Conservation (phyloP, 2,329 filamentous ascomycete genomes). For the Calcarisporium arbuscula region DNA sequence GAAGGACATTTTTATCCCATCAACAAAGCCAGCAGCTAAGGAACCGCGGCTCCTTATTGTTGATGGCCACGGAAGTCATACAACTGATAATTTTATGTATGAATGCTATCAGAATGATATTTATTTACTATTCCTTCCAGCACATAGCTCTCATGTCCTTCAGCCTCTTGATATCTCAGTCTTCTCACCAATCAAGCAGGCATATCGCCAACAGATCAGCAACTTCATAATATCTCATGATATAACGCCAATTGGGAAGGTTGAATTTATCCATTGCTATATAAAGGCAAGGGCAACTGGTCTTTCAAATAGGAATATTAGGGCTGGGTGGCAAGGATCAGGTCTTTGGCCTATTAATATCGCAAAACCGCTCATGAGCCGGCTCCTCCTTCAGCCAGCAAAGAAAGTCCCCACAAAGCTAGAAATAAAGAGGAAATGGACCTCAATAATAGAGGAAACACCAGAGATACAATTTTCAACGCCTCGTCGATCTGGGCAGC, state of each 20-base stretch:
- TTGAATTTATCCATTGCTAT: conserved; percentile 1
- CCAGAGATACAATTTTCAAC: background rate
- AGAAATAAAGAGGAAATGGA: background rate
- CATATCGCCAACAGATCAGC: background rate
- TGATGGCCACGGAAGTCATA: conserved; percentile 7
- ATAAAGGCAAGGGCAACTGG: background rate
- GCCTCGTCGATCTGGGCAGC: background rate
- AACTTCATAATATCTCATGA: background rate
- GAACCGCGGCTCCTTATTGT: conserved; percentile 3
- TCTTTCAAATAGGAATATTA: background rate
- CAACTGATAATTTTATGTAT: conserved; percentile 7
- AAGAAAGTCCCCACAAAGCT: background rate
- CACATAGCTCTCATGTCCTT: conserved; percentile 2
- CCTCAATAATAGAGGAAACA: background rate
- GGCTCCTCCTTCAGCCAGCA: background rate
- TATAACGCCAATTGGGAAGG: background rate
- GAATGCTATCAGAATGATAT: conserved; percentile 7
- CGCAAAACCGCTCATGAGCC: conserved; percentile 1
- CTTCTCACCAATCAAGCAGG: conserved; percentile 1
- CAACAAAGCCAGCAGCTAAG: background rate
- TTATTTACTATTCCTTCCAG: conserved; percentile 3
- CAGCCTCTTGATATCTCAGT: conserved; percentile 4
- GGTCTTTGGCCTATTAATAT: conserved; percentile 1
- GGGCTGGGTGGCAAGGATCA: background rate
- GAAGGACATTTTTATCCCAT: conserved; percentile 1